A percentile compares a stretch with the other conserved stretches of the same genome.
phyloP scores from a whole-genome alignment of 1,139 yeast species.

The Groenewaldozyma auringiensis region DNA sequence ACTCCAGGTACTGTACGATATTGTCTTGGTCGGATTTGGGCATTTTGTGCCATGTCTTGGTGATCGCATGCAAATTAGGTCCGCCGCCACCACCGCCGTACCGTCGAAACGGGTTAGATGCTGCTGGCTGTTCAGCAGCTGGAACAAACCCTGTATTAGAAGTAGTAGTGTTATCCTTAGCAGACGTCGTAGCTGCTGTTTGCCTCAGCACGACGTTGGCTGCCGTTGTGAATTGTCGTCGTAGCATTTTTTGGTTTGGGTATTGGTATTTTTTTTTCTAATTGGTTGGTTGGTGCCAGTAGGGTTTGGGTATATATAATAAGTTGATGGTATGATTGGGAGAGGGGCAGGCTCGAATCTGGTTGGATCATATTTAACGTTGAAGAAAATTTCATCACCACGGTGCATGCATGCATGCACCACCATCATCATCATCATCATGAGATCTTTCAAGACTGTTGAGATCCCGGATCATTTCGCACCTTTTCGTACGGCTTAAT shows the following conservation, averaged over 20 bases:
- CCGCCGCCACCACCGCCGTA: conserved; percentile 1
- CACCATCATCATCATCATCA: too few relatives aligned
- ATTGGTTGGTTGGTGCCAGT: too few relatives aligned
- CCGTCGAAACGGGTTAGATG: neutral
- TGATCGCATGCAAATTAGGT: conserved; percentile 26
- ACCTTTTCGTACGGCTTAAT: too few relatives aligned
- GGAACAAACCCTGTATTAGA: neutral
- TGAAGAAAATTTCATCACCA: too few relatives aligned
- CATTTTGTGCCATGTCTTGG: conserved; percentile 34
- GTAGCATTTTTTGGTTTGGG: neutral
- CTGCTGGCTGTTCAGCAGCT: neutral
- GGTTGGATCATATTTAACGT: too few relatives aligned
- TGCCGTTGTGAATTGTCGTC: neutral
- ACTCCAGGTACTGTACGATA: conserved; percentile 37
- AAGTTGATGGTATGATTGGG: too few relatives aligned
- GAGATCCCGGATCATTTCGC: too few relatives aligned
- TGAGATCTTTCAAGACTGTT: too few relatives aligned
- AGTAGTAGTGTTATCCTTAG: neutral
- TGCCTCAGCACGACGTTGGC: neutral
- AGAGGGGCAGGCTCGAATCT: too few relatives aligned
- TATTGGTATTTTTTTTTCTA: too few relatives aligned
- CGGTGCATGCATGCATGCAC: too few relatives aligned
- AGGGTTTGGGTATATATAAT: too few relatives aligned
- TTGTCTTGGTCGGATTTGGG: conserved; percentile 37
- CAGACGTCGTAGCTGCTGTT: neutral